Conservation (phyloP, 2,329 filamentous ascomycete genomes). For the Calonectria pteridis region DNA sequence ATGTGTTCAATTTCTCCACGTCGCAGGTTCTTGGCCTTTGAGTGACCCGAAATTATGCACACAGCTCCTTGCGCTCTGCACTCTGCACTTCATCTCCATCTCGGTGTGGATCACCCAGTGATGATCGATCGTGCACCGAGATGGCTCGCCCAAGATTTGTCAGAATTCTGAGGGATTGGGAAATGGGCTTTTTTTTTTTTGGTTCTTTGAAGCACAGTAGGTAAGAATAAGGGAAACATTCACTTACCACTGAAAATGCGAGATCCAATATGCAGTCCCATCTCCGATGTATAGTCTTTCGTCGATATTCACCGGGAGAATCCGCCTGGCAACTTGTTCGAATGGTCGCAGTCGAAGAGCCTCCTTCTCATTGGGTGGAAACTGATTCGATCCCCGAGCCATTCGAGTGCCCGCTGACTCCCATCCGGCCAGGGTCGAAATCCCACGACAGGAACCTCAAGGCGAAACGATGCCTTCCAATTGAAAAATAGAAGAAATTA, state of each 20-base stretch:
- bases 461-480: background rate
- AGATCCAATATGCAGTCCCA: background rate
- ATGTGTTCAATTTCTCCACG: slow-evolving; percentile 12
- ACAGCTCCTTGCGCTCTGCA: slow-evolving; percentile 15
- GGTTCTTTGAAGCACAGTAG: background rate
- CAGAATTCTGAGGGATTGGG: background rate
- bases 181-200: background rate
- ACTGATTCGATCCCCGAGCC: background rate
- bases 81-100: slow-evolving; percentile 13
- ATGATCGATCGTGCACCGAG: background rate
- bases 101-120: slow-evolving; percentile 17
- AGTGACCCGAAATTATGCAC: slow-evolving; percentile 20
- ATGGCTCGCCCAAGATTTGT: background rate
- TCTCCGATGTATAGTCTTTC: background rate
- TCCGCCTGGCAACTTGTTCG: background rate
- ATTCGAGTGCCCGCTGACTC: slow-evolving; percentile 4
- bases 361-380: slow-evolving; percentile 7
- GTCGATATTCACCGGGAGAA: background rate
- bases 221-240: background rate
- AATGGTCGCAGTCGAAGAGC: background rate
- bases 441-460: background rate
- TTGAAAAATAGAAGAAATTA: background rate
- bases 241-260: slow-evolving; percentile 6
- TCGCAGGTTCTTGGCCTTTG: slow-evolving; percentile 12
- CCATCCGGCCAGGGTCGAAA: slow-evolving; percentile 2